Percentiles rank a stretch among this genome's conserved stretches.
phyloP scores from a whole-genome alignment of 2,329 filamentous ascomycete species.

The Cylindrodendrum hubeiense region DNA sequence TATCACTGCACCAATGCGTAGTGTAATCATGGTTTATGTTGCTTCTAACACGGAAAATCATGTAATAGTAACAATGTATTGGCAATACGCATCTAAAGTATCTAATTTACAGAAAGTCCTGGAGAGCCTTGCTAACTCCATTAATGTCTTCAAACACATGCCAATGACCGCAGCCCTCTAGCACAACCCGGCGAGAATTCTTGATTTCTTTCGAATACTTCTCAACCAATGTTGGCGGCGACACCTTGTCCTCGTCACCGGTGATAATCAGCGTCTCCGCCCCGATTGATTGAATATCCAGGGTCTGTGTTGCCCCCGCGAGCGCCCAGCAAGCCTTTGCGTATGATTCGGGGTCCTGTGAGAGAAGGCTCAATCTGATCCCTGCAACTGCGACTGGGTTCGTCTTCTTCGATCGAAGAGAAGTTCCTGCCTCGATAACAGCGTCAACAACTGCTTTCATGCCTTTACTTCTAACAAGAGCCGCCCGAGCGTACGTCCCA shows the following conservation, averaged over 20 bases:
- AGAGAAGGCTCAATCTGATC: slow-evolving; percentile 56
- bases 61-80: no score
- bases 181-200: slow-evolving; percentile 45
- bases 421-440: slow-evolving; percentile 43
- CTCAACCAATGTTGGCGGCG: slow-evolving; percentile 50
- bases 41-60: no score
- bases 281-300: slow-evolving; percentile 51
- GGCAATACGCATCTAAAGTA: background rate
- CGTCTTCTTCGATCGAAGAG: slow-evolving; percentile 14
- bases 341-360: slow-evolving; percentile 65
- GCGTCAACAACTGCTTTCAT: slow-evolving; percentile 58
- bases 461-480: slow-evolving; percentile 55
- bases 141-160: slow-evolving; percentile 61
- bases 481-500: slow-evolving; percentile 49
- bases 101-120: slow-evolving; percentile 8
- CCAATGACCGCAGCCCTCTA: slow-evolving; percentile 63
- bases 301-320: slow-evolving; percentile 50
- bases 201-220: slow-evolving; percentile 45
- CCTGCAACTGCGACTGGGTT: slow-evolving; percentile 57
- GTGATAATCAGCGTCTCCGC: slow-evolving; percentile 55
- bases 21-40: no score
- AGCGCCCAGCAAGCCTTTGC: slow-evolving; percentile 66
- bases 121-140: slow-evolving; percentile 45
- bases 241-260: slow-evolving; percentile 60
- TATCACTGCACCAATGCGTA: no score